Evolutionary conservation across 2,329 filamentous ascomycete genomes (phyloP).

Genomic region (Microcera coccophila): DNA sequence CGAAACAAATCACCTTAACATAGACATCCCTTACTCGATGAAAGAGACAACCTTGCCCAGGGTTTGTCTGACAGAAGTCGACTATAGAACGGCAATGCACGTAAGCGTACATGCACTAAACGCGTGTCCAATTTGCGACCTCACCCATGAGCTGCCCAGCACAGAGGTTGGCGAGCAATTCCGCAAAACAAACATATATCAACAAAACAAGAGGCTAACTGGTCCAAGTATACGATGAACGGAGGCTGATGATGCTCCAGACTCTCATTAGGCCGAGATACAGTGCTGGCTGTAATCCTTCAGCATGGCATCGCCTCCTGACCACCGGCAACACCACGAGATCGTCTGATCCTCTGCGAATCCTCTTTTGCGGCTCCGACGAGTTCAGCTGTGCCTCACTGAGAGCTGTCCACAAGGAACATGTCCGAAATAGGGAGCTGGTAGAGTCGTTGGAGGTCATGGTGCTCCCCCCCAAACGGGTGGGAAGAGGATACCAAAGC

Average conservation of each 20-base stretch:
- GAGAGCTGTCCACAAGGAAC: constrained; percentile 61
- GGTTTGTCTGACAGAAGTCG: too few species aligned
- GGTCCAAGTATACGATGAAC: not conserved
- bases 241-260: constrained; percentile 17
- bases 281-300: constrained; percentile 12
- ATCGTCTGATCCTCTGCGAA: constrained; percentile 61
- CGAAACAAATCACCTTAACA: too few species aligned
- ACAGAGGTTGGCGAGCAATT: not conserved
- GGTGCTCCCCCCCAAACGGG: constrained; percentile 72
- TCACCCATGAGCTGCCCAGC: not conserved
- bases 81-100: too few species aligned
- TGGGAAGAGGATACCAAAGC: constrained; percentile 68
- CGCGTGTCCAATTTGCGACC: constrained; percentile 17
- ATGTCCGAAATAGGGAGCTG: constrained; percentile 45
- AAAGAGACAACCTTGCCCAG: too few species aligned
- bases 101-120: constrained; percentile 35
- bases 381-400: constrained; percentile 80
- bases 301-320: constrained; percentile 12
- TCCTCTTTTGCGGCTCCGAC: constrained; percentile 94
- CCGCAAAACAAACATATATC: not conserved
- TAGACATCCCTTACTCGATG: too few species aligned
- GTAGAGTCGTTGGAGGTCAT: constrained; percentile 82
- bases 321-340: constrained; percentile 14
- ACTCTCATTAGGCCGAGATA: constrained; percentile 7
- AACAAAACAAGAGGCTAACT: not conserved